Evolutionary conservation across 441 rosid species (phyloP).

Genomic region (Kokia cookei): DNA sequence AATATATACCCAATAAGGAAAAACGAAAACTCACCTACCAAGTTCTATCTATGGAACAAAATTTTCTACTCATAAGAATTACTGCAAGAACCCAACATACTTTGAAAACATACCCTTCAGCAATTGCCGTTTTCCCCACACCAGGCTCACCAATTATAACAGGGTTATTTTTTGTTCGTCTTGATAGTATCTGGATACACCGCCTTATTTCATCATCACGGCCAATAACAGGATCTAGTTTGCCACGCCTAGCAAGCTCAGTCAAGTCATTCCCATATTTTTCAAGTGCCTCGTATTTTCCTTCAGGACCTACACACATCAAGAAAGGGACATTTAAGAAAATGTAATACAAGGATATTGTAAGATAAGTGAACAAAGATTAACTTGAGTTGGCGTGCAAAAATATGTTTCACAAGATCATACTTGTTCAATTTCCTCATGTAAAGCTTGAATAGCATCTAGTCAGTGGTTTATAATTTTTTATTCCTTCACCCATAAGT

Average conservation of each 20-base stretch:
- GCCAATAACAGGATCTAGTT: slow-evolving; percentile 64
- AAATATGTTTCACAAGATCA: not conserved
- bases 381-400: not conserved
- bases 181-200: slow-evolving; percentile 52
- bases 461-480: not conserved
- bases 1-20: not conserved
- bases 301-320: slow-evolving; percentile 54
- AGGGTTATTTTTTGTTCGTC: slow-evolving; percentile 63
- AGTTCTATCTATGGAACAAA: not conserved
- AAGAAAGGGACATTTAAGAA: not conserved
- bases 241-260: slow-evolving; percentile 64
- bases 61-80: not conserved
- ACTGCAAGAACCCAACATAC: not conserved
- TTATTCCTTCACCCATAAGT: not conserved
- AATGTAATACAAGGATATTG: not conserved
- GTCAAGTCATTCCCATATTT: slow-evolving; percentile 63
- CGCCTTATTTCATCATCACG: slow-evolving; percentile 65
- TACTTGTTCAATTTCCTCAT: not conserved
- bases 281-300: slow-evolving; percentile 47
- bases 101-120: slow-evolving; percentile 42
- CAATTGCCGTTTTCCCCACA: slow-evolving; percentile 33
- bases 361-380: not conserved
- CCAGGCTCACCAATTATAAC: slow-evolving; percentile 38
- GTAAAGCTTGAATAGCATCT: not conserved
- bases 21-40: not conserved